Base-by-base conservation (phyloP, 2,329 filamentous ascomycete species). In the Hirsutella minnesotensis region DNA sequence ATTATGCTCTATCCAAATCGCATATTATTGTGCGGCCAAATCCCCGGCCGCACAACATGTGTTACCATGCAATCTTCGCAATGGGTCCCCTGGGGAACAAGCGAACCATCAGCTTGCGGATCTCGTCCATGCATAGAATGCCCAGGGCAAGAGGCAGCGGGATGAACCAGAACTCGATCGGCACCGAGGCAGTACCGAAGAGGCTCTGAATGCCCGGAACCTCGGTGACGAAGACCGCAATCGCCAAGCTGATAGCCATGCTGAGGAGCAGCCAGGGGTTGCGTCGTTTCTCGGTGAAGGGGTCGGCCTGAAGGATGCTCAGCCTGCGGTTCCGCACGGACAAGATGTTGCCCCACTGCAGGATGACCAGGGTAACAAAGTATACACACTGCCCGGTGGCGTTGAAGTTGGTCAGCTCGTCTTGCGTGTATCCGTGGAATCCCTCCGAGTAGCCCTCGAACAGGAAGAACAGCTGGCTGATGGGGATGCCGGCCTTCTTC, bases 281-380 rank as follows among this genome's bases (percentile, higher is more conserved):
- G 12, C 69, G 66, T 3, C 69, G 58, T 46, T 64, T 51, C 46
- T 64, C 59, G 21, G 61, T 62, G 4, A 74, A 53, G 0, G 72
- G 72, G 40, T 71, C 67, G 0, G 70, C 69, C 48, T 75, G 69
- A 20, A 75, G 49, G 33, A 75, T 67, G 36, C 67, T 72, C 42
- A 74, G 55, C 2, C 68, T 61, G 30, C 72, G 70, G 48, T 70
- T 75, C 38, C 72, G 66, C 7, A 75, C 65, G 1, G 63, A 57
- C 20, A 75, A 57, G 33, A 75, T 66, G 46, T 75, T 75, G 2
- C 70, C 70, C 65, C 69, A 72, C 44, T 75, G 72, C 30, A 75
- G 57, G 33, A 75, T 64, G 0, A 75, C 70, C 1, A 75, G 59
- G 0, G 67, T 70, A 10, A 75, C 67, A 43, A 76, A 76, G 55